These are phyloP conservation scores for Sanghuangporus sanghuang DNA, from an alignment of 1,284 basidiomycete species.

Conservation along the genomic window DNA sequence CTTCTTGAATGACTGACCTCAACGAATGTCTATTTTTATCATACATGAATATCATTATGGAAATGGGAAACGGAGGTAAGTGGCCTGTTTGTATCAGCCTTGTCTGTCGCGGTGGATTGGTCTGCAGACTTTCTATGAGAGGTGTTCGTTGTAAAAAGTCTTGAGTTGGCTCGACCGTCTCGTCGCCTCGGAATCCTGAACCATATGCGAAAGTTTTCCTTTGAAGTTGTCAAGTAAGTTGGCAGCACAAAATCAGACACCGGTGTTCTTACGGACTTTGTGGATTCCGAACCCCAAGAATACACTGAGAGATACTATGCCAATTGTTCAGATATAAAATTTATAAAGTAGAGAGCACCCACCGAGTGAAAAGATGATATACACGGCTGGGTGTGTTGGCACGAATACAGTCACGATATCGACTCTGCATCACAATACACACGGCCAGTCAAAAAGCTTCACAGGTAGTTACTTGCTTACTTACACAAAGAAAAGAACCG, in stretches of 20 bases:
- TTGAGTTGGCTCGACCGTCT: neutral
- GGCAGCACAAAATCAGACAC: too few relatives aligned
- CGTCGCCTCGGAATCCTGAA: neutral
- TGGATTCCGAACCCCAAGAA: constrained; percentile 15
- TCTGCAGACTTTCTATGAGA: too few relatives aligned
- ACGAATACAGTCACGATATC: neutral
- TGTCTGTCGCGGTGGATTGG: neutral
- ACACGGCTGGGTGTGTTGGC: neutral
- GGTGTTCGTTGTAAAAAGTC: too few relatives aligned
- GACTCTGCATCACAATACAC: neutral
- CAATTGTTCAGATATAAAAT: neutral
- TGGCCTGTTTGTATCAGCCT: neutral
- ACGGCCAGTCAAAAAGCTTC: neutral
- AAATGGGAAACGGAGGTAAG: neutral
- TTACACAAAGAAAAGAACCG: neutral
- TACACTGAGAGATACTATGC: neutral
- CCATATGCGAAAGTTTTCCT: constrained; percentile 16
- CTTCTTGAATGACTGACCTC: too few relatives aligned
- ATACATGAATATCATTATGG: neutral
- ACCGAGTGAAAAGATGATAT: constrained; percentile 5
- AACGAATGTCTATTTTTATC: too few relatives aligned
- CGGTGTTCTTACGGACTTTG: constrained; percentile 12
- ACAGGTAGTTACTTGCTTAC: neutral
- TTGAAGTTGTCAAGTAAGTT: neutral
- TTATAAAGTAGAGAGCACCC: neutral